A percentile compares a stretch with the other conserved stretches of the same genome.
Conservation (phyloP, 768 basidiomycete genomes). For the Gloeopeniophorella convolvens region DNA sequence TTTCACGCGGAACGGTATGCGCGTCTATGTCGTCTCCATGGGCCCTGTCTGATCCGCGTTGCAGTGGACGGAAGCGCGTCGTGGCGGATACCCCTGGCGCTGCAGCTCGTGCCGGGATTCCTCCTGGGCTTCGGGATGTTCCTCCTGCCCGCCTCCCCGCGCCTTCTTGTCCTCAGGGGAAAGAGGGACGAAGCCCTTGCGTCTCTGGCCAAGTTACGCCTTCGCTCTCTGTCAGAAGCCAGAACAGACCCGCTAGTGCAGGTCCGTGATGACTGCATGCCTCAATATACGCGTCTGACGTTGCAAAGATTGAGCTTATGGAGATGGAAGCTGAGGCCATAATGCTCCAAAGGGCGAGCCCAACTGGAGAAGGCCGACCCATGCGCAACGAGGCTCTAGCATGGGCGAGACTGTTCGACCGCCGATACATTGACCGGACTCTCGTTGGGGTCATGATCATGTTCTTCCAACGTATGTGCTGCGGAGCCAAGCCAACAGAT, state of each 20-base stretch:
- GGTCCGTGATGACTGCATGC: slow-evolving; percentile 25
- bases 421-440: slow-evolving; percentile 53
- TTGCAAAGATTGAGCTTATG: slow-evolving; percentile 55
- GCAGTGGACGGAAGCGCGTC: slow-evolving; percentile 57
- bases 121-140: slow-evolving; percentile 55
- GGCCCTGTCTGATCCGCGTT: not conserved
- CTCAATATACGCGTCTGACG: not conserved
- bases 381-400: slow-evolving; percentile 31
- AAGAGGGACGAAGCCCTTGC: slow-evolving; percentile 48
- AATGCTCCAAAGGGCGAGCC: slow-evolving; percentile 39
- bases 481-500: not conserved
- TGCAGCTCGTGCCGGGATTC: slow-evolving; percentile 66
- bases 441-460: slow-evolving; percentile 67
- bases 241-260: slow-evolving; percentile 45
- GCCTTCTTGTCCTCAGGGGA: slow-evolving; percentile 51
- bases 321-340: slow-evolving; percentile 68
- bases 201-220: slow-evolving; percentile 52
- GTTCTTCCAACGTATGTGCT: slow-evolving; percentile 71
- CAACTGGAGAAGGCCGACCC: slow-evolving; percentile 19
- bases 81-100: slow-evolving; percentile 71
- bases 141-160: slow-evolving; percentile 57
- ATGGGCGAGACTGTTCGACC: slow-evolving; percentile 54
- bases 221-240: slow-evolving; percentile 40
- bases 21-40: not conserved
- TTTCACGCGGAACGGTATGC: slow-evolving; percentile 55